Evolutionary conservation across 2,329 filamentous ascomycete genomes (phyloP), one percentile per base, ranked within the genome.

Genomic region (Paraphaeosphaeria minitans): DNA sequence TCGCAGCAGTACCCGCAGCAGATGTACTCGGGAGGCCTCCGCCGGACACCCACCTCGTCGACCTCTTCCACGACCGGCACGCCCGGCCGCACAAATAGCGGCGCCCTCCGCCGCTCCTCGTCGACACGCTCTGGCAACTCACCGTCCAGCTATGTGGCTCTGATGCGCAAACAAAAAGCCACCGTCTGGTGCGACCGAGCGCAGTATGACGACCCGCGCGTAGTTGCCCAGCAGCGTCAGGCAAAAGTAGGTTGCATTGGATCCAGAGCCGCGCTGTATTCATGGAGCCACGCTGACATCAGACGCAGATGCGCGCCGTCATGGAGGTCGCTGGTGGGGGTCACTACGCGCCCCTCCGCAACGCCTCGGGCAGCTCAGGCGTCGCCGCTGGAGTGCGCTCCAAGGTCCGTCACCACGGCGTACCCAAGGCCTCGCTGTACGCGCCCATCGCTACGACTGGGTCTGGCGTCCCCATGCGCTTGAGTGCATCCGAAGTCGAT

Each of bases 161-260:
- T 97, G n/a, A 89, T 99, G 80, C 88, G 95, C 62, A 94, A 93
- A 76, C 95, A 99, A 79, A 98, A 98, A 77, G 95, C 93, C 33
- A 99, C 95, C 0, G 95, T 99, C 4, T 99, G 95, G 95, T 97
- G 93, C 80, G 95, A 98, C 74, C 89, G 93, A 55, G 86, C 94
- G 10, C 95, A 99, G 76, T 88, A 91, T 62, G 93, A 98, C 77
- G 95, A 99, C 75, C 92, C 94, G 0, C 86, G 92, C 52, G 81
- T 95, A 57, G 81, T 89, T 4, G 93, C 92, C 29, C 90, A 93
- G 70, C 93, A 96, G 76, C 87, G 91, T 58, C 90, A 91, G 39
- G 95, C 93, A 58, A 96, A 95, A 41, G 51, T 53, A 45, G n/a
- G 51, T 16, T 35, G 33, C 24, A 6, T 9, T n/a, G 45, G 33